These are phyloP conservation scores for Tuber microsphaerosporum DNA, from an alignment of 495 filamentous ascomycete species.

Conservation along the genomic window DNA sequence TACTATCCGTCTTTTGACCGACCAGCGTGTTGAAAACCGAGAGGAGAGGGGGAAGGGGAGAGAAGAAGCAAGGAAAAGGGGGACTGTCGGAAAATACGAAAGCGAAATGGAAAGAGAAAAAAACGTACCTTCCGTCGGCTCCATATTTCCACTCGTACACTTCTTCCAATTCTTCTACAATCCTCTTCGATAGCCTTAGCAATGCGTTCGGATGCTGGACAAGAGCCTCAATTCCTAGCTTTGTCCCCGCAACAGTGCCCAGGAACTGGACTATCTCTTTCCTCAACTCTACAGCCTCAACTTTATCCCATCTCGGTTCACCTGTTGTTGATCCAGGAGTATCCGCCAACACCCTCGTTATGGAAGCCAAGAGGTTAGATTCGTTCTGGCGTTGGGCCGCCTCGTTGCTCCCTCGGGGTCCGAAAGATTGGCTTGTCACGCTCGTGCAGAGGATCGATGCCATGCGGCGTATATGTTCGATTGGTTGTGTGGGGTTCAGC, in stretches of 20 bases:
- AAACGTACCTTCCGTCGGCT: conserved; percentile 27
- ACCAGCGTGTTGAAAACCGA: not conserved
- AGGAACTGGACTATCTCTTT: conserved; percentile 54
- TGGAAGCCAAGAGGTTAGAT: conserved; percentile 54
- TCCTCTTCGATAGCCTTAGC: conserved; percentile 55
- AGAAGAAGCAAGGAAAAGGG: conserved; percentile 11
- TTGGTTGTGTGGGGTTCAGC: conserved; percentile 51
- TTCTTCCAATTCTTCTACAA: conserved; percentile 57
- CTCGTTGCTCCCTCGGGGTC: conserved; percentile 52
- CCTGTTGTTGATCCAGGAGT: conserved; percentile 48
- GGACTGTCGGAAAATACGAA: not conserved
- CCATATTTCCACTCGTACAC: conserved; percentile 51
- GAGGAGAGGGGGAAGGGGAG: not conserved
- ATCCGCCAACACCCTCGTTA: conserved; percentile 56
- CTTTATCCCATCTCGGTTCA: conserved; percentile 46
- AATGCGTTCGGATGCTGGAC: conserved; percentile 52
- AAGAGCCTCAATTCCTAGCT: conserved; percentile 51
- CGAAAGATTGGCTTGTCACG: conserved; percentile 53
- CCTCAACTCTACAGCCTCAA: conserved; percentile 53
- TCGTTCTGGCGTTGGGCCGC: conserved; percentile 52
- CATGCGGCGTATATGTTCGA: conserved; percentile 55
- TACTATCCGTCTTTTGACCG: conserved; percentile 10
- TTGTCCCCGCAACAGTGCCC: conserved; percentile 46
- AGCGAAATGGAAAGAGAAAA: conserved; percentile 37
- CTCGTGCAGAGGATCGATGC: conserved; percentile 56